Conservation (phyloP, 768 basidiomycete species). For the Suillus subluteus region DNA sequence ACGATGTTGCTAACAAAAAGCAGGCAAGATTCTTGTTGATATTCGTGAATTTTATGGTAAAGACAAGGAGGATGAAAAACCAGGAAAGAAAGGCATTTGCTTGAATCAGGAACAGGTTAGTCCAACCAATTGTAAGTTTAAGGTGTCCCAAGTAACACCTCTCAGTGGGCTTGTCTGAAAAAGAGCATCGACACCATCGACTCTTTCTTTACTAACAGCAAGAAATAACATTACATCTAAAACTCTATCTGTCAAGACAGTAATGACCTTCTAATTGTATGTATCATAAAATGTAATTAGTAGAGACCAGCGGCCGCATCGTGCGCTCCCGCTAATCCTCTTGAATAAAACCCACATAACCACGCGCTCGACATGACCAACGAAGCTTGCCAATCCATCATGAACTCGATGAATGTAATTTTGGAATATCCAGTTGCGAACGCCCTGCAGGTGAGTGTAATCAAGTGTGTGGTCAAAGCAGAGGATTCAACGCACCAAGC, state of each 20-base stretch:
- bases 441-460: constrained; percentile 45
- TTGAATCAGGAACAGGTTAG: constrained; percentile 66
- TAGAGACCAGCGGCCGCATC: constrained; percentile 73
- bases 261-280: constrained; percentile 10
- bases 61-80: constrained; percentile 62
- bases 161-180: constrained; percentile 64
- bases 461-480: background rate
- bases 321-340: constrained; percentile 67
- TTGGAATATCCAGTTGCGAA: constrained; percentile 57
- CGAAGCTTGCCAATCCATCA: constrained; percentile 67
- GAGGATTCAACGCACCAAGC: constrained; percentile 64
- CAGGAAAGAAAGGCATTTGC: constrained; percentile 83
- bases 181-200: constrained; percentile 50
- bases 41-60: constrained; percentile 74
- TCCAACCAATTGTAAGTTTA: constrained; percentile 2
- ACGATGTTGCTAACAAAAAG: constrained; percentile 31
- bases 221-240: constrained; percentile 20
- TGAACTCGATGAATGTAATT: constrained; percentile 56
- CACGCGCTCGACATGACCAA: constrained; percentile 60
- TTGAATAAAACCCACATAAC: constrained; percentile 61
- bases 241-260: background rate
- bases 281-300: constrained; percentile 19
- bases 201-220: constrained; percentile 43
- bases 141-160: constrained; percentile 1
- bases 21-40: constrained; percentile 62